Percentiles rank a stretch among this genome's conserved stretches.
These are phyloP conservation scores for Naganishia liquefaciens DNA, from an alignment of 1,284 basidiomycete species.

Conservation along the genomic window DNA sequence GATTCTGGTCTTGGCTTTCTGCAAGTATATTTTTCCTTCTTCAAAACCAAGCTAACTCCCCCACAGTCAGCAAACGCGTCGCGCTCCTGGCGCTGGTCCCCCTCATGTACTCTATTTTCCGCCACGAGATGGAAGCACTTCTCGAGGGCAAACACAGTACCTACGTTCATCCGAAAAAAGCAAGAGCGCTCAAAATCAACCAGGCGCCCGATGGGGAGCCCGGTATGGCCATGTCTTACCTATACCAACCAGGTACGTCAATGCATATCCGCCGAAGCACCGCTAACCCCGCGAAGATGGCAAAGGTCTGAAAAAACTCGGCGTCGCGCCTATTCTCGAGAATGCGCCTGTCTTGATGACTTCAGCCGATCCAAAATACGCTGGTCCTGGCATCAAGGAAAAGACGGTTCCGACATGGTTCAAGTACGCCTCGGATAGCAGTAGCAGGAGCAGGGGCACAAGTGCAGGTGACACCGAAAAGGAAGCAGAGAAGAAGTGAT, in stretches of 20 bases:
- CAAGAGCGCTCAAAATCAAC: constrained; percentile 28
- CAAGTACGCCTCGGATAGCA: constrained; percentile 22
- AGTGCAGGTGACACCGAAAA: neutral
- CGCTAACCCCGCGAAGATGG: neutral
- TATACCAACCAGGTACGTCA: constrained; percentile 31
- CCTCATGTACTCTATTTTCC: constrained; percentile 33
- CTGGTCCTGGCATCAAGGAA: constrained; percentile 21
- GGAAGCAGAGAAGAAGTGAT: neutral
- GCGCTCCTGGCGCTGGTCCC: constrained; percentile 32
- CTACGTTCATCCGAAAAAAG: constrained; percentile 12
- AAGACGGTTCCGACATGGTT: constrained; percentile 33
- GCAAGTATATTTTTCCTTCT: constrained; percentile 3
- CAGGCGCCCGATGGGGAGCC: constrained; percentile 27
- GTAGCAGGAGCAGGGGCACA: constrained; percentile 7
- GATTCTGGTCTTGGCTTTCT: constrained; percentile 31
- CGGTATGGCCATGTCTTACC: constrained; percentile 31
- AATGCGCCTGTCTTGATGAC: constrained; percentile 33
- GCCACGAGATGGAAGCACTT: constrained; percentile 26
- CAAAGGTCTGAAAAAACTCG: constrained; percentile 6
- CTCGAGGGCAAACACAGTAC: constrained; percentile 30
- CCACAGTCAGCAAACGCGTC: constrained; percentile 29
- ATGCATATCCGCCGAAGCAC: neutral
- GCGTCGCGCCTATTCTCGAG: constrained; percentile 26
- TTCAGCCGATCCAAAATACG: constrained; percentile 11
- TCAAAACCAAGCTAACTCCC: no score